Percentiles rank a stretch among this genome's conserved stretches.
phyloP scores from a whole-genome alignment of 495 filamentous ascomycete species.

The Penicillium herquei region DNA sequence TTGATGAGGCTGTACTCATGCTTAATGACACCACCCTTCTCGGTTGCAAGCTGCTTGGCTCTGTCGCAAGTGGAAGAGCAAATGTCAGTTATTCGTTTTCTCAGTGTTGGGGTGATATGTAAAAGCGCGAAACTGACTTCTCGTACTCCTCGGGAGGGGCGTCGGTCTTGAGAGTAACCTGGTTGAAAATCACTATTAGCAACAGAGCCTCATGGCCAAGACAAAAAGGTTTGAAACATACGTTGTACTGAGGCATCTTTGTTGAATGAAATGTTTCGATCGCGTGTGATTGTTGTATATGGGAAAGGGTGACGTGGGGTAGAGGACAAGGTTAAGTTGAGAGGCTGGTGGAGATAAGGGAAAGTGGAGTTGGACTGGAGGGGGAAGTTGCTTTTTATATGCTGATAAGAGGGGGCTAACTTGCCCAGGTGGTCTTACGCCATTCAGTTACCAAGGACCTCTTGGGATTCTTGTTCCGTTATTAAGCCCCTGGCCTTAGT shows the following conservation, averaged over 20 bases:
- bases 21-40: conserved; percentile 76
- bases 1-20: conserved; percentile 85
- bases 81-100: not conserved
- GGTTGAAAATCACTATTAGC: conserved; percentile 17
- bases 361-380: conserved; percentile 14
- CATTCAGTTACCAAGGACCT: conserved; percentile 14
- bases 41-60: conserved; percentile 66
- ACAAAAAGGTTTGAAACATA: conserved; percentile 32
- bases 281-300: not conserved
- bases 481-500: not conserved
- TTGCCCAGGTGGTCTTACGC: conserved; percentile 17
- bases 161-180: conserved; percentile 78
- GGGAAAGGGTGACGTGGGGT: not conserved
- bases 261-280: not conserved
- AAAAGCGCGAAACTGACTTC: conserved; percentile 44
- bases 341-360: conserved; percentile 10
- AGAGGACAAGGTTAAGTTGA: conserved; percentile 3
- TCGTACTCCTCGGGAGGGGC: conserved; percentile 60
- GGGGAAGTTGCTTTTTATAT: conserved; percentile 15
- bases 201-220: not conserved
- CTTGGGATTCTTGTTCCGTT: not conserved
- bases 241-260: conserved; percentile 73
- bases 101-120: not conserved
- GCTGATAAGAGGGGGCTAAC: conserved; percentile 16
- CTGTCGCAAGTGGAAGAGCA: conserved; percentile 36